Percentiles rank a stretch among this genome's conserved stretches.
Evolutionary conservation across 768 basidiomycete genomes (phyloP).

Genomic region (Postia placenta): DNA sequence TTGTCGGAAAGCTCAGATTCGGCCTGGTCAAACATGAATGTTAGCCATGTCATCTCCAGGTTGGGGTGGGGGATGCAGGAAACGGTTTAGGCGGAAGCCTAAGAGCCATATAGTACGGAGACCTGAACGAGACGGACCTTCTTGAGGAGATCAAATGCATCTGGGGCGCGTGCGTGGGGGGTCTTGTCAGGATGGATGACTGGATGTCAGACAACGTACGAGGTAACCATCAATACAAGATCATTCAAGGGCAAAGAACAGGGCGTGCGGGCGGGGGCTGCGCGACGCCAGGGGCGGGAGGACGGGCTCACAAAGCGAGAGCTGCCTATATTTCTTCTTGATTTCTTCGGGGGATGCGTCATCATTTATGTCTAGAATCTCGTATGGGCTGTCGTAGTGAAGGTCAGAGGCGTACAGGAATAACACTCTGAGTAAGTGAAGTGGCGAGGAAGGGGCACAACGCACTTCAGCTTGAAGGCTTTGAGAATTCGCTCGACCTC

Average conservation of each 20-base stretch:
- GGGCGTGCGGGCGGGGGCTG: neutral
- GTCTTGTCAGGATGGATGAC: conserved; percentile 99
- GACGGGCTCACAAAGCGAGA: conserved; percentile 68
- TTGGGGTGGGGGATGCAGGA: neutral
- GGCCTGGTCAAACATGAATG: conserved; percentile 45
- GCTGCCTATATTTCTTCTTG: conserved; percentile 82
- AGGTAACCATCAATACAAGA: conserved; percentile 10
- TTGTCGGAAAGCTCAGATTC: conserved; percentile 79
- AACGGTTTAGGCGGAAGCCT: neutral
- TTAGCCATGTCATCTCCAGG: neutral
- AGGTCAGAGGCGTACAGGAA: neutral
- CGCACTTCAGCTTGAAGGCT: conserved; percentile 95
- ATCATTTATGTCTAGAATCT: conserved; percentile 79
- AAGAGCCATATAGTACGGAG: neutral
- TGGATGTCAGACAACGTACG: conserved; percentile 43
- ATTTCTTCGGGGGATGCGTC: conserved; percentile 71
- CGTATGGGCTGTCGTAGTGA: conserved; percentile 67
- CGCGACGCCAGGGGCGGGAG: conserved; percentile 1
- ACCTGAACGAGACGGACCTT: conserved; percentile 47
- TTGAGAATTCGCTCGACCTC: conserved; percentile 90
- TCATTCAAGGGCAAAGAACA: neutral
- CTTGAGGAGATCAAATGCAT: conserved; percentile 91
- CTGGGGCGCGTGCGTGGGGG: conserved; percentile 78
- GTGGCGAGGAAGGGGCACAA: conserved; percentile 5
- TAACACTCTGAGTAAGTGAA: neutral